Base-by-base conservation (phyloP, 352 stramenopile genomes). In the Phytophthora hibernalis region DNA sequence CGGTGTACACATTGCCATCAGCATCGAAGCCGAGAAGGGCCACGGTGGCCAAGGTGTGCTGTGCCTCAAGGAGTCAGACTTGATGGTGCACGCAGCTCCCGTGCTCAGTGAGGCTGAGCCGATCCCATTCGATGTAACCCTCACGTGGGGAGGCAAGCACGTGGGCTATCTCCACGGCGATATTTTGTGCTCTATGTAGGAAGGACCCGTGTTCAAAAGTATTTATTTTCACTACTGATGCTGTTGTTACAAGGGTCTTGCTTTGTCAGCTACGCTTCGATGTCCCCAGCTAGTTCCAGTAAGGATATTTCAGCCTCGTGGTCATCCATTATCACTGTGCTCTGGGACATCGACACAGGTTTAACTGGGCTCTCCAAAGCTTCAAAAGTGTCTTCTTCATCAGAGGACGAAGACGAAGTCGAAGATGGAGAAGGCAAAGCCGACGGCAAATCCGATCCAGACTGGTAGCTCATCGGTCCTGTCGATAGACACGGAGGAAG, bases 131-230 rank as follows among this genome's bases (percentile, higher is more conserved):
- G 83, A 93, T 60, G 61, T 93, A 9, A 68, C 60, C 24, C 77
- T 93, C 7, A 91, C 85, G 3, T 93, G 85, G 85, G 80, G 80
- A 49, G 82, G 80, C 51, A 91, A 87, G 48, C 80, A 91, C 47
- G 82, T 90, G 16, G 77, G 75, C 2, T 85, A 82, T 61, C 56
- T 85, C 21, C 77, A 85, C 45, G 73, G 76, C 47, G 76, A 84
- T 26, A 68, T 84, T 24, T 68, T 84, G 40, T 79, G 72, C 52
- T 77, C 68, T 38, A 74, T 82, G 62, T 85, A 81, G 55, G 37
- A 35, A 30, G 21, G 22, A 22, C 1, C 22, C 44, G 33, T 50
- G n/a, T 43, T 54, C 33, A 54, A 64, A 58, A 61, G 47, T 75
- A 62, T 67, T 67, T 66, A 69, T 63, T 66, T 58, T 64, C 44